Conservation (phyloP, 352 stramenopile genomes). For the Phytopythium kandeliae region DNA sequence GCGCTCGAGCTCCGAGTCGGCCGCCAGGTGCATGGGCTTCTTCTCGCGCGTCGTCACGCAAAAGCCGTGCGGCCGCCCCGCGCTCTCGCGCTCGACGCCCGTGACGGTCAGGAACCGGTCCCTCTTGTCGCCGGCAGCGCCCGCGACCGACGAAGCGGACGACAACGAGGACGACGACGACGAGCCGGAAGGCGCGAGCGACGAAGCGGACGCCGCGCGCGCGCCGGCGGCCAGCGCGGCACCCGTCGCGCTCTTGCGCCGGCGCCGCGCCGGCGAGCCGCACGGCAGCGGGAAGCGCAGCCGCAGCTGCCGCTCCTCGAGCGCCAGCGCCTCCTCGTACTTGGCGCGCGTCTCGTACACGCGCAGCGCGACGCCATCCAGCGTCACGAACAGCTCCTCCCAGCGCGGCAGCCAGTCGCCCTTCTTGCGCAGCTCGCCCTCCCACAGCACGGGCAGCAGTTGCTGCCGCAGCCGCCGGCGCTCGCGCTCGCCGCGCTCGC, state of each 20-base stretch:
- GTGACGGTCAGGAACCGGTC: conserved; percentile 50
- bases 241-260: neutral
- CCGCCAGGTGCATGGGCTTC: conserved; percentile 50
- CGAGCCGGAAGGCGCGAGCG: conserved; percentile 8
- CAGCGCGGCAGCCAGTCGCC: conserved; percentile 76
- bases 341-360: conserved; percentile 63
- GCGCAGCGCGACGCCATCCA: conserved; percentile 55
- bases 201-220: neutral
- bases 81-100: conserved; percentile 49
- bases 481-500: neutral
- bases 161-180: neutral
- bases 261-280: neutral
- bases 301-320: conserved; percentile 27
- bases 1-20: conserved; percentile 66
- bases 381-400: conserved; percentile 62
- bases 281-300: conserved; percentile 8
- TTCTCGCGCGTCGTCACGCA: conserved; percentile 47
- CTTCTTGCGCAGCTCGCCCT: conserved; percentile 58
- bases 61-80: conserved; percentile 52
- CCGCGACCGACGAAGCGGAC: neutral
- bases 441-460: conserved; percentile 64
- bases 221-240: neutral
- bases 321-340: conserved; percentile 37
- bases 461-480: conserved; percentile 32
- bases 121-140: conserved; percentile 25